These are phyloP conservation scores for Calonectria fujianensis DNA, from an alignment of 2,329 filamentous ascomycete genomes.

Conservation along the genomic window DNA sequence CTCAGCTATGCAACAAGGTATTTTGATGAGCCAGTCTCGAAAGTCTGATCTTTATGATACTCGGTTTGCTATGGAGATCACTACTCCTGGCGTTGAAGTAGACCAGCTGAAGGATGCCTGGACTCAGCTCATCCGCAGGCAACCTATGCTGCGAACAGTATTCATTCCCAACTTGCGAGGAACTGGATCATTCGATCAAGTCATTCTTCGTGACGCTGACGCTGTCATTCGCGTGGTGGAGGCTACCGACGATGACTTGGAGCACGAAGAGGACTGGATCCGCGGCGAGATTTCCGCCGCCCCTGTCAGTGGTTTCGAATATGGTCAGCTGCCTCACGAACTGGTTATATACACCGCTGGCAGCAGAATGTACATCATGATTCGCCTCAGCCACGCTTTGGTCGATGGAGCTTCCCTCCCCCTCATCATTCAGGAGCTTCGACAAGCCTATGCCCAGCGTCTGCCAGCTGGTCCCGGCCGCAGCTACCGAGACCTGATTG, in stretches of 20 bases:
- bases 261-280: constrained; percentile 11
- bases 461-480: background rate
- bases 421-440: constrained; percentile 2
- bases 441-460: constrained; percentile 9
- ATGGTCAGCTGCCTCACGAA: constrained; percentile 5
- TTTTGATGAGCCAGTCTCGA: constrained; percentile 54
- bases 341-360: background rate
- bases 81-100: background rate
- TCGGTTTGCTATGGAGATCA: constrained; percentile 18
- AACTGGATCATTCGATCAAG: constrained; percentile 13
- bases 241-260: background rate
- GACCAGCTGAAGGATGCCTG: constrained; percentile 15
- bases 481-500: constrained; percentile 21
- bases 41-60: constrained; percentile 32
- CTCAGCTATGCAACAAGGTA: constrained; percentile 58
- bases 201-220: background rate
- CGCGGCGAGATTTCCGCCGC: background rate
- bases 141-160: constrained; percentile 8
- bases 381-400: constrained; percentile 14
- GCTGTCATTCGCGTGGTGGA: background rate
- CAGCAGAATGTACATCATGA: background rate
- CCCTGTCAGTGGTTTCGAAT: background rate
- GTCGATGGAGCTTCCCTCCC: constrained; percentile 13
- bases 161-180: constrained; percentile 14
- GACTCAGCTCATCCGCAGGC: background rate